Evolutionary conservation across 371 early-diverging fungal genomes (phyloP), one percentile per base, ranked within the genome.

Genomic region (Mucor velutinosus): DNA sequence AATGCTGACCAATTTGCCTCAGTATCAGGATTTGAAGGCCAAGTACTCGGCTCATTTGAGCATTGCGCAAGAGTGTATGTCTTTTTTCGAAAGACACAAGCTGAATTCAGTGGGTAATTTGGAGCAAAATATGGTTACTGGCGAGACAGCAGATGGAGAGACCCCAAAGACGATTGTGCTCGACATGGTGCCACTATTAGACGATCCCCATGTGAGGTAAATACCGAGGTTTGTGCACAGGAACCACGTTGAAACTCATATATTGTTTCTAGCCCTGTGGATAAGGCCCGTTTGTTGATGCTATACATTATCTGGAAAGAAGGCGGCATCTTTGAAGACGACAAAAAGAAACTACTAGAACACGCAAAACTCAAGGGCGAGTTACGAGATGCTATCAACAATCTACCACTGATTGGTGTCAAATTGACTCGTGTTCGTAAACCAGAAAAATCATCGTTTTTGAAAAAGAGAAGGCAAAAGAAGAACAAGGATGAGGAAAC

Each of bases 1-100:
- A 17, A 95, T 93, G 61, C 79, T 99, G 37, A 86, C 92, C 1
- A 90, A 94, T 17, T 73, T 99, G 15, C 98, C 97, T 15, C 94
- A 98, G 72, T 98, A 92, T 70, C 96, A 96, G 74, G 95, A 95
- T 35, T 86, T 95, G 81, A 95, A 97, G 75, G 85, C 90, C 58
- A 92, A 92, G 89, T 98, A 95, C 75, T 92, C 97, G 43, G 87
- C 92, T 8, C 99, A 99, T 77, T 89, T 97, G 55, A 93, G 91
- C 58, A 91, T 99, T 69, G 93, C 94, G 62, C 91, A 93, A 81
- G 93, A 96, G 69, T 98, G 97, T 73, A 90, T 96, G 84, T 81
- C 85, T 6, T 75, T 84, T 17, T 95, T 96, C 74, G 91, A 94
- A 65, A 81, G 85, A 59, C 84, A 89, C 29, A 90, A 91, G 49